Evolutionary conservation across 495 filamentous ascomycete genomes (phyloP).

Genomic region (Thermothielavioides terrestris): DNA sequence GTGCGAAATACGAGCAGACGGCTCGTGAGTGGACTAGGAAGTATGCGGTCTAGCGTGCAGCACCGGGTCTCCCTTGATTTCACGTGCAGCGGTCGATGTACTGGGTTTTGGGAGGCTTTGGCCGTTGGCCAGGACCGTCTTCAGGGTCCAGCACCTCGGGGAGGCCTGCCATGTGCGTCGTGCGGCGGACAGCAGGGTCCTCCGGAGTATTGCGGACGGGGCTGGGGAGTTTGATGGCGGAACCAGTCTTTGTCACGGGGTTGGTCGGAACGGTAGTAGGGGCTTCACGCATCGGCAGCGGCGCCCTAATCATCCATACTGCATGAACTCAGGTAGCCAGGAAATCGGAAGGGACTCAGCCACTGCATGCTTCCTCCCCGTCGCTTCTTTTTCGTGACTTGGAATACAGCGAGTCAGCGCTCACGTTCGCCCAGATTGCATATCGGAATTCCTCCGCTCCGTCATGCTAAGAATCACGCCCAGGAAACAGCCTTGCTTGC

Average conservation of each 20-base stretch:
- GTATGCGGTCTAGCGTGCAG: conserved; percentile 67
- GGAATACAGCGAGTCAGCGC: neutral
- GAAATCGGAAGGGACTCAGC: conserved; percentile 12
- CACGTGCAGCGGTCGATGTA: conserved; percentile 5
- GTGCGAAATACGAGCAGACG: conserved; percentile 87
- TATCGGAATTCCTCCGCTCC: too few relatives aligned
- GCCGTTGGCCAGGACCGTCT: neutral
- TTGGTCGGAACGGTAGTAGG: conserved; percentile 1
- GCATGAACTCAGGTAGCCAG: conserved; percentile 17
- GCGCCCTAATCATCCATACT: conserved; percentile 12
- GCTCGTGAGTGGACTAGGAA: conserved; percentile 98
- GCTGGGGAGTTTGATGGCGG: neutral
- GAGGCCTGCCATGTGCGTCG: neutral
- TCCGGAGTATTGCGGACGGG: neutral
- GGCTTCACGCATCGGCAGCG: conserved; percentile 9
- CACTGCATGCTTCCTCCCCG: conserved; percentile 18
- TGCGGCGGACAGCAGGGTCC: neutral
- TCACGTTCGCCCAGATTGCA: neutral
- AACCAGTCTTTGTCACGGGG: neutral
- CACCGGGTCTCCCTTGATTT: conserved; percentile 2
- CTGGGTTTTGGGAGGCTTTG: neutral
- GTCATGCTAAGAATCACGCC: too few relatives aligned
- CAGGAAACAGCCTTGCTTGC: too few relatives aligned
- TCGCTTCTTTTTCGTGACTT: conserved; percentile 4
- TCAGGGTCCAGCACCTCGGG: neutral